Base-by-base conservation (phyloP, 768 basidiomycete species). In the Cystofilobasidium ferigula region DNA sequence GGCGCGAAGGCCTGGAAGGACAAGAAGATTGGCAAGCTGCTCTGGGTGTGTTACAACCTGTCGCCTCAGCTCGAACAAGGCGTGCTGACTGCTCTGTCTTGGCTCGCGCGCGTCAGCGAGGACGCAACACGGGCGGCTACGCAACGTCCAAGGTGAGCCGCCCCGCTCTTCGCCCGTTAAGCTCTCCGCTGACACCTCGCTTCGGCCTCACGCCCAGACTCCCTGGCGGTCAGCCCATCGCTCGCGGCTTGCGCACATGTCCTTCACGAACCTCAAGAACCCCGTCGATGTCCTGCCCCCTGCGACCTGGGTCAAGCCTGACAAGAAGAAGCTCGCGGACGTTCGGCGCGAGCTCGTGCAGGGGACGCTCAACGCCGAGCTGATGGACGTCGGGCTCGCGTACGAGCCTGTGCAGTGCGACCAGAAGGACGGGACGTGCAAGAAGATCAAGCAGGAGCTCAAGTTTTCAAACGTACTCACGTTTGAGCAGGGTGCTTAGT, bases 211-310 rank as follows among this genome's bases (percentile, higher is more conserved):
- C n/a, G n/a, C n/a, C 12, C 47, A 48, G 3, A 74, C 69, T 3
- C 70, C 71, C 26, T 74, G 75, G 76, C 59, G 71, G 18, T 66
- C 58, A 0, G 70, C 71, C 34, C 75, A 76, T 58, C 69, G 74
- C 18, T 67, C 72, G 26, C 69, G 76, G 30, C 54, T 75, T 42
- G 61, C 74, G 20, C 60, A 64, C 8, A 36, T 74, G 36, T 69
- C 71, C 5, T 63, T 62, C 20, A 24, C 48, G 22, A 26, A 63
- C 22, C 53, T 56, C 20, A n/a, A 35, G 0, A 43, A 51, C 22
- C 45, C 47, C 16, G 60, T 68, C 57, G 61, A 62, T 7, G 42
- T 68, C 61, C 35, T 68, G 24, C 67, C 67, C 13, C 38, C 67
- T 1, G 54, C 67, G 4, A 43, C 32, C 20, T 58, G 26, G 40